Conservation (phyloP, 805 yeast species). For the Starmerella roubikii region DNA sequence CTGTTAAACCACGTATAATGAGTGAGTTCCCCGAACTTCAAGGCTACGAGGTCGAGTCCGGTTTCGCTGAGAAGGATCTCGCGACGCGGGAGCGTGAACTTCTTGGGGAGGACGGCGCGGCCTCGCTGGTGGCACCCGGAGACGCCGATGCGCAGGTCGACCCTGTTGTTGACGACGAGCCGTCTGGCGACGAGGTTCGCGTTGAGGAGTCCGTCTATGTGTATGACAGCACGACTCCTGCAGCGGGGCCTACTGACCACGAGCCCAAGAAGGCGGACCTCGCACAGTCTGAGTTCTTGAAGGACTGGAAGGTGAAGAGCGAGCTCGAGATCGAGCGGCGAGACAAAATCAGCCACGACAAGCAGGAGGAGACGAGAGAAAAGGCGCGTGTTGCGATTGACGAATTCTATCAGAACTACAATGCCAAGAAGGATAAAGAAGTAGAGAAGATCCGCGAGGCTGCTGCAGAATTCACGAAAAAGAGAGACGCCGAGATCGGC, state of each 20-base stretch:
- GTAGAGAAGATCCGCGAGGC: conserved; percentile 50
- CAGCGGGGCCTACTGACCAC: conserved; percentile 18
- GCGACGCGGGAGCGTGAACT: conserved; percentile 31
- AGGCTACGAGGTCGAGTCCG: conserved; percentile 30
- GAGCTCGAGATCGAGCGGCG: conserved; percentile 66
- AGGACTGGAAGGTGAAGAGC: conserved; percentile 73
- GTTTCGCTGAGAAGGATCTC: conserved; percentile 26
- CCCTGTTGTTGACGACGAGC: conserved; percentile 10
- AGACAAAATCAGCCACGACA: conserved; percentile 55
- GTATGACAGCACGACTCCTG: conserved; percentile 20
- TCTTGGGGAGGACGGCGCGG: conserved; percentile 32
- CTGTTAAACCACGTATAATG: conserved; percentile 13
- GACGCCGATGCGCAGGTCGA: conserved; percentile 11
- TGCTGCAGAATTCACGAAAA: conserved; percentile 54
- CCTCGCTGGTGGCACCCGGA: conserved; percentile 20
- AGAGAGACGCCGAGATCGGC: conserved; percentile 46
- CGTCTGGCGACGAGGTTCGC: background rate
- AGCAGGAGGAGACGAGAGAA: conserved; percentile 50
- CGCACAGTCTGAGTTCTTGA: conserved; percentile 43
- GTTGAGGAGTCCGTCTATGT: background rate
- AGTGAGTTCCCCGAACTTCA: conserved; percentile 54
- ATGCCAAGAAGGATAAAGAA: conserved; percentile 62
- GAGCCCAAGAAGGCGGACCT: conserved; percentile 22
- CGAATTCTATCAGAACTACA: conserved; percentile 84
- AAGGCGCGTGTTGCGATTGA: conserved; percentile 76